phyloP scores from a whole-genome alignment of 306 rosid species.

The Cicer yamashitae region DNA sequence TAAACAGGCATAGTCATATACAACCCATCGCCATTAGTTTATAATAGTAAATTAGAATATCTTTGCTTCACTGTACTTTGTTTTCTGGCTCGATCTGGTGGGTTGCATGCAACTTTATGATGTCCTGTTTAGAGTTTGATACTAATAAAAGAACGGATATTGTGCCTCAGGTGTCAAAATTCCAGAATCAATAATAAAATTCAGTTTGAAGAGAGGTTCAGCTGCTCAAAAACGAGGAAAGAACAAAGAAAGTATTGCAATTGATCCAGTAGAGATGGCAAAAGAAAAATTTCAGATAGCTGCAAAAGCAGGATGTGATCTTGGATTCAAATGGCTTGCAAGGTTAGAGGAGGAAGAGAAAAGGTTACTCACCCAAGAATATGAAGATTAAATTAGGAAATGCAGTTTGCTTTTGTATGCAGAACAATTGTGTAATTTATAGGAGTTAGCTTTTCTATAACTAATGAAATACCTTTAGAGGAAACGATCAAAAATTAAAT shows the following conservation, averaged over 20 bases:
- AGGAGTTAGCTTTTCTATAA: background rate
- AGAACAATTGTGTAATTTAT: conserved; percentile 20
- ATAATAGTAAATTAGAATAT: too few relatives aligned
- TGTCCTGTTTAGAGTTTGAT: conserved; percentile 4
- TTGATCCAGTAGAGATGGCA: conserved; percentile 77
- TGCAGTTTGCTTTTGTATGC: background rate
- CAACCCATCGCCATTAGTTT: too few relatives aligned
- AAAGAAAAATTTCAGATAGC: conserved; percentile 81
- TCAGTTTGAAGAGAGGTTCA: conserved; percentile 55
- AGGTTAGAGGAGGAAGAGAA: conserved; percentile 85
- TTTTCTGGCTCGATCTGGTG: conserved; percentile 20
- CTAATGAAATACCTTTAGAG: background rate
- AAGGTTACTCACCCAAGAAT: conserved; percentile 47
- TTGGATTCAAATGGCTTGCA: conserved; percentile 87
- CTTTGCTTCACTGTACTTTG: conserved; percentile 26
- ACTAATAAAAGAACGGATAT: conserved; percentile 28
- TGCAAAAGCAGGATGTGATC: conserved; percentile 82
- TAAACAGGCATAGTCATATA: too few relatives aligned
- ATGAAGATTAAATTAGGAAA: conserved; percentile 1
- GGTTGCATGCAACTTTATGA: conserved; percentile 26
- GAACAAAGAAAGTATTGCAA: conserved; percentile 47
- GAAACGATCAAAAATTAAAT: conserved; percentile 1
- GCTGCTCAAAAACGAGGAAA: conserved; percentile 56
- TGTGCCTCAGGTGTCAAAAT: conserved; percentile 70
- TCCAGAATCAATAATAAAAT: conserved; percentile 66